Percentiles rank a stretch among this genome's conserved stretches.
Evolutionary conservation across 768 basidiomycete species (phyloP).

Genomic region (Podaxis mareebaensis): DNA sequence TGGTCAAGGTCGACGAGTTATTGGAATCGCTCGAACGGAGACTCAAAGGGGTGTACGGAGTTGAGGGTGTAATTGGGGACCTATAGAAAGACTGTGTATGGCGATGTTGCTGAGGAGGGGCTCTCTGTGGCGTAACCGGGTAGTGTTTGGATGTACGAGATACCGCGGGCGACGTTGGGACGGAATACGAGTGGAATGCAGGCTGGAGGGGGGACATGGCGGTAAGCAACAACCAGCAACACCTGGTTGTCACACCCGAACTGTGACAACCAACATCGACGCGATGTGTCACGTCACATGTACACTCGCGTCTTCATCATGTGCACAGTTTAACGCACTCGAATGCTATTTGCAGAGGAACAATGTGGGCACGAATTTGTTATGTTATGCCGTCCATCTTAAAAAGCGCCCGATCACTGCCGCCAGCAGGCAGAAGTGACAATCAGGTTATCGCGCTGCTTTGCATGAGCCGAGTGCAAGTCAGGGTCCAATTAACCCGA

Average conservation of each 20-base stretch:
- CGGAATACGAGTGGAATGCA: slow-evolving; percentile 34
- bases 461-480: too few species aligned
- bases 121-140: slow-evolving; percentile 70
- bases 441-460: too few species aligned
- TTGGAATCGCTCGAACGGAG: slow-evolving; percentile 61
- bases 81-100: slow-evolving; percentile 48
- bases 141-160: slow-evolving; percentile 40
- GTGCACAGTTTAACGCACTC: neutral
- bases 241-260: slow-evolving; percentile 8
- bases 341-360: neutral
- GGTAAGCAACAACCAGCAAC: slow-evolving; percentile 10
- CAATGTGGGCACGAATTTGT: too few species aligned
- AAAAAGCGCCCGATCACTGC: too few species aligned
- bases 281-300: slow-evolving; percentile 13
- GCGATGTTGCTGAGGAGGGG: slow-evolving; percentile 46
- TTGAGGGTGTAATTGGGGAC: slow-evolving; percentile 65
- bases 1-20: slow-evolving; percentile 55
- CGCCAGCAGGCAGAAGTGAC: too few species aligned
- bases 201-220: slow-evolving; percentile 17
- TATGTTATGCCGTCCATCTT: too few species aligned
- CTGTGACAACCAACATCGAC: slow-evolving; percentile 8
- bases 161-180: slow-evolving; percentile 48
- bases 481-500: too few species aligned
- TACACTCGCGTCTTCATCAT: slow-evolving; percentile 6
- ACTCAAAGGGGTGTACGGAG: slow-evolving; percentile 72